Base-by-base conservation (phyloP, 2,329 filamentous ascomycete species). In the Calonectria pseudoreteaudii region DNA sequence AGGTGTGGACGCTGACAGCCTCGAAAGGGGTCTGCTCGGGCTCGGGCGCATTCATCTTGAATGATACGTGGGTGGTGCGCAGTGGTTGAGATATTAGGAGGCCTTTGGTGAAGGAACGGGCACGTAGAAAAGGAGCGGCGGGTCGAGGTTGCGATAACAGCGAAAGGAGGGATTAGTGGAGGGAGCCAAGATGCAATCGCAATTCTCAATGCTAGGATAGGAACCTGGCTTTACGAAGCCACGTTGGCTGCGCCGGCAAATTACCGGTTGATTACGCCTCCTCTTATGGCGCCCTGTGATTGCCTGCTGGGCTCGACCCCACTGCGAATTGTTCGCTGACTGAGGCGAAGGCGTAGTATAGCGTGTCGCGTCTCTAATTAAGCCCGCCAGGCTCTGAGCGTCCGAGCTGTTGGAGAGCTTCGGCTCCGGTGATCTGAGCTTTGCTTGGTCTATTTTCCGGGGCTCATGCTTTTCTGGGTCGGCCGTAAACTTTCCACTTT, bases 1-100 rank as follows among this genome's bases (percentile, higher is more conserved):
- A 93, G 26, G 95, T 98, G 81, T 98, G 96, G 83, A 94, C 92
- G 80, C 92, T 94, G 83, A 98, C 95, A 77, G 95, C 94, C 83
- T 93, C 94, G 87, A 98, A 98, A 87, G 96, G 95, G 86, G 95
- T 98, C 87, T 94, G 92, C 65, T 98, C 95, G 76, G 95, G 93
- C 88, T 98, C 95, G 75, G 93, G 90, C 81, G 92, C 92, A 88
- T 98, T 95, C 96, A 98, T 98, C 68, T 79, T 84, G 79, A 62
- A 74, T 56, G 66, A 62, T 34, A 49, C 69, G 64, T 58, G 34
- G 60, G 77, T 34, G 70, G 65, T 60, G 69, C 73, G 72, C 70
- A 34, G 70, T 10, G 49, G 50, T 75, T 65, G 73, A 44, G 50
- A 34, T 41, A 44, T 72, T 47, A 31, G 31, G 49, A 23, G 2